Conservation (phyloP, 345 rosid genomes). For the Eucalyptus sideroxylon region DNA sequence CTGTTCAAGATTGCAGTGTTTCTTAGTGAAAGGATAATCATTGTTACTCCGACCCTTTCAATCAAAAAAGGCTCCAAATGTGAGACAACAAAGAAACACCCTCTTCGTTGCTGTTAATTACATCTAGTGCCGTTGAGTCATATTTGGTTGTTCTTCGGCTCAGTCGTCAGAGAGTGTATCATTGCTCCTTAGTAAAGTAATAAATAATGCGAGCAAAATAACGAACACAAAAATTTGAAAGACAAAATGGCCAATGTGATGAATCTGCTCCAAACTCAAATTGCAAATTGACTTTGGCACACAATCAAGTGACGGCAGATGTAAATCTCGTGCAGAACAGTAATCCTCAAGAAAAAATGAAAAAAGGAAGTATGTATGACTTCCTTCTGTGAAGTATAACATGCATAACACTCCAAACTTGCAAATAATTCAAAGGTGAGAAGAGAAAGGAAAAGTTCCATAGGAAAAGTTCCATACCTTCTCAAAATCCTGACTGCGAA, state of each 20-base stretch:
- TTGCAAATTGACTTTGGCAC: neutral
- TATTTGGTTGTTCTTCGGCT: neutral
- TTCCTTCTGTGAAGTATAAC: neutral
- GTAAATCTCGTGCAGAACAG: neutral
- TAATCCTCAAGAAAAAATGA: neutral
- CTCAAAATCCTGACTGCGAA: slow-evolving; percentile 91
- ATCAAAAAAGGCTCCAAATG: neutral
- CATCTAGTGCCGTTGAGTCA: neutral
- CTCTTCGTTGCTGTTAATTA: neutral
- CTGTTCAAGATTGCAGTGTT: slow-evolving; percentile 20
- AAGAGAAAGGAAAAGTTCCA: neutral
- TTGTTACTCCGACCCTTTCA: neutral
- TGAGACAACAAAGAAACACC: neutral
- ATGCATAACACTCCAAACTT: neutral
- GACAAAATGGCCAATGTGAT: neutral
- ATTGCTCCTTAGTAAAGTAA: neutral
- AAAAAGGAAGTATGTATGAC: neutral
- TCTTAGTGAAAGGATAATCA: neutral
- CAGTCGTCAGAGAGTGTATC: neutral
- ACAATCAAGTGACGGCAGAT: neutral
- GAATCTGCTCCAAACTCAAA: neutral
- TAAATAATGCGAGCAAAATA: neutral
- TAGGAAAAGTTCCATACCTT: slow-evolving; percentile 31
- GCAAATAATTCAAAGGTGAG: neutral
- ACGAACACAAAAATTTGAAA: neutral